Percentiles rank a stretch among this genome's conserved stretches.
Conservation (phyloP, 2,329 filamentous ascomycete species). For the Penicillium sp. region DNA sequence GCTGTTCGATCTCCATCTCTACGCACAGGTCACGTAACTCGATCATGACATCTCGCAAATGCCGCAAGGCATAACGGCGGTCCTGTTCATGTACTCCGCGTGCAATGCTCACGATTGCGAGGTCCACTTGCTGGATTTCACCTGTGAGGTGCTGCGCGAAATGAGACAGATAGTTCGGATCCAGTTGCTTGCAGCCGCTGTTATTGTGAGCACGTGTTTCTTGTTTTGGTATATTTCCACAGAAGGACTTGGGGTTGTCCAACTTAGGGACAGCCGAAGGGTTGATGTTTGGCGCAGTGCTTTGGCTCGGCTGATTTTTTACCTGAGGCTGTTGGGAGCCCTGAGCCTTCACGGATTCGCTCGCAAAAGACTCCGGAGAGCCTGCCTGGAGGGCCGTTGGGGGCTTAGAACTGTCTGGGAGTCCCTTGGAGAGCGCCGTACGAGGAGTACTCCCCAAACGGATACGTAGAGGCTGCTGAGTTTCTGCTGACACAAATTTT, state of each 20-base stretch:
- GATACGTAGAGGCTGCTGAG: background rate
- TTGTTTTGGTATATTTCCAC: too few species aligned
- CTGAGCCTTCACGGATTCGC: background rate
- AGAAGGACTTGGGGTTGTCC: background rate
- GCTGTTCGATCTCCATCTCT: background rate
- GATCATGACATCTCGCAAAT: background rate
- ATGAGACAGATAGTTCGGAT: background rate
- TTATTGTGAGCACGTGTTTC: too few species aligned
- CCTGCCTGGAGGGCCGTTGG: background rate
- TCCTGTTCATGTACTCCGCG: background rate
- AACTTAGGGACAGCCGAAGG: background rate
- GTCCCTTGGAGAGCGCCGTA: background rate
- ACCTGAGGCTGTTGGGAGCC: too few species aligned
- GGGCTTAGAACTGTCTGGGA: background rate
- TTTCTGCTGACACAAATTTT: too few species aligned
- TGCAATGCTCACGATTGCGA: background rate
- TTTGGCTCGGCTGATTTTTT: background rate
- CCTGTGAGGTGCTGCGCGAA: background rate
- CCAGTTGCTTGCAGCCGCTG: background rate
- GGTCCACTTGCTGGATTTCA: slow-evolving; percentile 1
- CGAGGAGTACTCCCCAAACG: background rate
- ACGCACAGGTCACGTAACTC: background rate
- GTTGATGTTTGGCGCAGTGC: background rate
- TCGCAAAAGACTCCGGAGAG: background rate
- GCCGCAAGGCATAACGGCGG: background rate